phyloP scores from a whole-genome alignment of 768 basidiomycete species.

The Tylopilus balloui region DNA sequence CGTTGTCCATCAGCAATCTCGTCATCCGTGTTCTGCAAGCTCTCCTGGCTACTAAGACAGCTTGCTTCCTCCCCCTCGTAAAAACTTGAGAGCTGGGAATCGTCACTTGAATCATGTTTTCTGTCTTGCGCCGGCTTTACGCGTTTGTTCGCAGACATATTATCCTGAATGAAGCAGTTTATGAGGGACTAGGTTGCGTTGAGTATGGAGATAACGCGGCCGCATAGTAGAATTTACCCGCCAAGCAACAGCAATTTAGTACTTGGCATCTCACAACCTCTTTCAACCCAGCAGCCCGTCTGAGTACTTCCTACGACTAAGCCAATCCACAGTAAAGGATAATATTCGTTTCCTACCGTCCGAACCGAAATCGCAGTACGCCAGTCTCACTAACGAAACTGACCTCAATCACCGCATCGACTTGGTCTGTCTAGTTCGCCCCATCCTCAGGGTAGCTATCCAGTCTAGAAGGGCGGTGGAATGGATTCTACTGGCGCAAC shows the following conservation, averaged over 20 bases:
- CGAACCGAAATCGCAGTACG: constrained; percentile 14
- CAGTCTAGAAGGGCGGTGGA: neutral
- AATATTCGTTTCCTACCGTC: constrained; percentile 15
- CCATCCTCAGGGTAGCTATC: constrained; percentile 3
- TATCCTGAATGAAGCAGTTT: constrained; percentile 6
- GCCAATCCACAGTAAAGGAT: constrained; percentile 3
- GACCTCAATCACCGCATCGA: constrained; percentile 4
- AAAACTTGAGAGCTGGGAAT: constrained; percentile 6
- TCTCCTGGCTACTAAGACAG: constrained; percentile 21
- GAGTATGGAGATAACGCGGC: too few species aligned
- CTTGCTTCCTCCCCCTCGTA: constrained; percentile 10
- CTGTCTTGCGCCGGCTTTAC: constrained; percentile 37
- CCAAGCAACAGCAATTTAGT: neutral
- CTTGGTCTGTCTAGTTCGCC: constrained; percentile 7
- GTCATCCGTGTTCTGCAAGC: constrained; percentile 52
- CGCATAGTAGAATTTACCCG: neutral
- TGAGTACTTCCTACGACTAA: constrained; percentile 1
- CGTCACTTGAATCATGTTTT: constrained; percentile 10
- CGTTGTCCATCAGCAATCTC: constrained; percentile 54
- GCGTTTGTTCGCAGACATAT: constrained; percentile 54
- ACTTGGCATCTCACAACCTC: constrained; percentile 5
- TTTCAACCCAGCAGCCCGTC: constrained; percentile 2
- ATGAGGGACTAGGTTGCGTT: neutral
- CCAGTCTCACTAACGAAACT: constrained; percentile 5
- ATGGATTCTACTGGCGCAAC: constrained; percentile 31